phyloP scores from a whole-genome alignment of 352 stramenopile species.

The Pythium insidiosum region DNA sequence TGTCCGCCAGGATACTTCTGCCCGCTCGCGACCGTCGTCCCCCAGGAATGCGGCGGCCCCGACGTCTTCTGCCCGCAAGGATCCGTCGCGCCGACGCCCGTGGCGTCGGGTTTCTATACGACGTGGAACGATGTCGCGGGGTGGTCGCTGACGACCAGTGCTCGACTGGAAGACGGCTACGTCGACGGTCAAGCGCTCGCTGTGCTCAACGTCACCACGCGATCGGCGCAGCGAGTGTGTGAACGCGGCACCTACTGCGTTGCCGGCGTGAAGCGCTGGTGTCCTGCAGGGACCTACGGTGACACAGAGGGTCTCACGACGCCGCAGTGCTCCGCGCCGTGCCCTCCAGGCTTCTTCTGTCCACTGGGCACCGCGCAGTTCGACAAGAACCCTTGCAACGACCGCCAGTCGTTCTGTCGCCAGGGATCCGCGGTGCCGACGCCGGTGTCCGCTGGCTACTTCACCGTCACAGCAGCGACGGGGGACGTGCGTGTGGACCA shows the following conservation, averaged over 20 bases:
- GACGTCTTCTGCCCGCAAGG: conserved; percentile 40
- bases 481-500: conserved; percentile 36
- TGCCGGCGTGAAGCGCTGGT: conserved; percentile 40
- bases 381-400: conserved; percentile 22
- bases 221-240: conserved; percentile 32
- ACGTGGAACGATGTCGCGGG: conserved; percentile 22
- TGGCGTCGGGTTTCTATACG: conserved; percentile 45
- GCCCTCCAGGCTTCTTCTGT: conserved; percentile 59
- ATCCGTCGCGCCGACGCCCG: conserved; percentile 26
- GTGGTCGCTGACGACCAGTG: background rate
- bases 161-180: conserved; percentile 25
- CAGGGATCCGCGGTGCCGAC: conserved; percentile 28
- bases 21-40: conserved; percentile 22
- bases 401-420: conserved; percentile 33
- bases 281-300: conserved; percentile 41
- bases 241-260: conserved; percentile 52
- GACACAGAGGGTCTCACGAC: conserved; percentile 22
- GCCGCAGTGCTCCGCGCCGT: conserved; percentile 37
- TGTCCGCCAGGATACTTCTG: conserved; percentile 59
- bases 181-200: conserved; percentile 28
- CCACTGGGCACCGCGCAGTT: conserved; percentile 37
- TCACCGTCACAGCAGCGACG: conserved; percentile 21
- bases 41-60: conserved; percentile 25
- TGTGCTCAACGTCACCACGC: conserved; percentile 25
- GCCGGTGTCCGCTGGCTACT: conserved; percentile 33